Conservation (phyloP, 2,329 filamentous ascomycete species). For the Arthroderma sp. region DNA sequence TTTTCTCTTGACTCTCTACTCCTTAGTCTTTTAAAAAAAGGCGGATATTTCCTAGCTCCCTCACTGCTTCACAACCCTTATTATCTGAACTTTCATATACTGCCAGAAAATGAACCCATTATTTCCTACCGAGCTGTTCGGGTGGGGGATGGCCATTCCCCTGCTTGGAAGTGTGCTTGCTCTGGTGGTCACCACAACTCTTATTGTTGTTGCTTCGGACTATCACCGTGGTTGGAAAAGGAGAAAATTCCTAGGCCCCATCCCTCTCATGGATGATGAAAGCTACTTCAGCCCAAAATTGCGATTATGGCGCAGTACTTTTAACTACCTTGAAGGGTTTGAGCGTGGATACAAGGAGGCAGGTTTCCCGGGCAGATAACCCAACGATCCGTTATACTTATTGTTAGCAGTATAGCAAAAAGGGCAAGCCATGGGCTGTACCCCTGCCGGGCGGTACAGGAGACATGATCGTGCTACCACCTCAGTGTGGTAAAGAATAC, state of each 20-base stretch:
- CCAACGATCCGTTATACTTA: neutral
- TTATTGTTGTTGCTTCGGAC: neutral
- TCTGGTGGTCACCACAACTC: neutral
- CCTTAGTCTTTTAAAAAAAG: too few relatives aligned
- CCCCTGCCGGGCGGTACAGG: neutral
- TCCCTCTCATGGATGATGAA: neutral
- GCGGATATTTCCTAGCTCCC: too few relatives aligned
- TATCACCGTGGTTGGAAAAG: conserved; percentile 1
- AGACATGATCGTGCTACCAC: neutral
- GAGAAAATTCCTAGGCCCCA: neutral
- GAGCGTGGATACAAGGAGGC: neutral
- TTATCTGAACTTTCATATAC: too few relatives aligned
- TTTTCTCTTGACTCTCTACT: too few relatives aligned
- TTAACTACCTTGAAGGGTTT: neutral
- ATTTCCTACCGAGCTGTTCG: neutral
- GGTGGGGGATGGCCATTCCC: neutral
- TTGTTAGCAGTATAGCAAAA: neutral
- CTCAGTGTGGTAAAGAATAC: neutral
- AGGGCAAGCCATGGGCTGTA: neutral
- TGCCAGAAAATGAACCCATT: neutral
- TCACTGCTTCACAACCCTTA: too few relatives aligned
- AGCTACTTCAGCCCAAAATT: neutral
- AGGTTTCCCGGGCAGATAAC: neutral
- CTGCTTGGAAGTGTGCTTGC: neutral
- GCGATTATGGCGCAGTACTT: neutral